A percentile compares a stretch with the other conserved stretches of the same genome.
Conservation (phyloP, 352 stramenopile genomes). For the Elongisporangium undulatum region DNA sequence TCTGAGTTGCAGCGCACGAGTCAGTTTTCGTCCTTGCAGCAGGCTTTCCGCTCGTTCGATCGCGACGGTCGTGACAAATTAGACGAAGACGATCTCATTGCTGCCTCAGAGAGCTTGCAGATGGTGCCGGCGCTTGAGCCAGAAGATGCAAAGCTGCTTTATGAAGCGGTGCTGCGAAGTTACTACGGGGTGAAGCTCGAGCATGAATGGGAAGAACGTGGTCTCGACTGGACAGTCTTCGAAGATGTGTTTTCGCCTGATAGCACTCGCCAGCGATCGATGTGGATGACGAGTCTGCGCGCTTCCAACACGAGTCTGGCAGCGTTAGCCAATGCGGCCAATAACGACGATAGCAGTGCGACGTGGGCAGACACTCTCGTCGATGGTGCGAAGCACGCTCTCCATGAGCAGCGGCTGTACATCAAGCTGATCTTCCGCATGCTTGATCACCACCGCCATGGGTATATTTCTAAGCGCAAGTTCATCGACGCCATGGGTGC, state of each 20-base stretch:
- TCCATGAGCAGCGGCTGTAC: constrained; percentile 77
- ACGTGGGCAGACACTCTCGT: constrained; percentile 68
- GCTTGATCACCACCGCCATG: constrained; percentile 60
- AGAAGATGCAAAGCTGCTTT: constrained; percentile 43
- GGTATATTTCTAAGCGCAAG: constrained; percentile 59
- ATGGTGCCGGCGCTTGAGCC: constrained; percentile 46
- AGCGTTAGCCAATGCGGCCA: constrained; percentile 4
- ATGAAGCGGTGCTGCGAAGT: constrained; percentile 57
- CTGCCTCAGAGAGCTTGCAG: constrained; percentile 41
- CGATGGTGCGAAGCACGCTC: constrained; percentile 61
- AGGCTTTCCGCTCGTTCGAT: constrained; percentile 62
- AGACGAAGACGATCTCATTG: constrained; percentile 39
- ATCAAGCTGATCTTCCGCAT: constrained; percentile 80
- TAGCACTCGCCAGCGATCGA: constrained; percentile 50
- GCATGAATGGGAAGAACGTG: constrained; percentile 30
- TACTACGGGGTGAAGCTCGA: constrained; percentile 55
- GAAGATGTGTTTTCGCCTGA: constrained; percentile 75
- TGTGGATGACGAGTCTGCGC: constrained; percentile 58
- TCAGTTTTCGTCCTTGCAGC: constrained; percentile 41
- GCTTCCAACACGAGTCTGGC: constrained; percentile 48
- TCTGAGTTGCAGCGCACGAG: constrained; percentile 31
- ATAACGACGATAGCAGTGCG: constrained; percentile 25
- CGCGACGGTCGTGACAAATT: constrained; percentile 29
- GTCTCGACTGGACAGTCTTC: constrained; percentile 68
- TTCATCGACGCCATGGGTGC: constrained; percentile 73